Evolutionary conservation across 2,329 filamentous ascomycete genomes (phyloP).

Genomic region (Colletotrichum sp.): DNA sequence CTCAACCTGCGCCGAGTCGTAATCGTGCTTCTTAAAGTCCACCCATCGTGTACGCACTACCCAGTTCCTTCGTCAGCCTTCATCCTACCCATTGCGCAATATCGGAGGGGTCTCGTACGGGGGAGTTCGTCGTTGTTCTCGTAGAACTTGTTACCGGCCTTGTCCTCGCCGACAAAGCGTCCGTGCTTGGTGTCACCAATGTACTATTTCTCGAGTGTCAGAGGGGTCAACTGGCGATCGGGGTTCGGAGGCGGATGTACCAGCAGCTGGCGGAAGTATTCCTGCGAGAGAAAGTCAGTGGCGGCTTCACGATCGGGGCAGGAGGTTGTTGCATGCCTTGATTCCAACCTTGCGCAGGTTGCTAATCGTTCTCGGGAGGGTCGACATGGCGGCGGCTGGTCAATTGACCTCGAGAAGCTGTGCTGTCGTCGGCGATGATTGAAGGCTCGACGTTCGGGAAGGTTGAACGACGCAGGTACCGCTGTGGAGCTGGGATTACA

Average conservation of each 20-base stretch:
- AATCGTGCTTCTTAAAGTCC: slow-evolving; percentile 90
- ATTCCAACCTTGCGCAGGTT: slow-evolving; percentile 88
- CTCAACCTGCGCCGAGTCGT: slow-evolving; percentile 84
- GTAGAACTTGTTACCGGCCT: slow-evolving; percentile 96
- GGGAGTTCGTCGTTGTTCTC: slow-evolving; percentile 96
- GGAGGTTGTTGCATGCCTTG: slow-evolving; percentile 65
- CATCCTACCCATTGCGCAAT: slow-evolving; percentile 14
- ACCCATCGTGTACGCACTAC: slow-evolving; percentile 95
- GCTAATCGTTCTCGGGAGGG: slow-evolving; percentile 81
- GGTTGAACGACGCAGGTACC: slow-evolving; percentile 12
- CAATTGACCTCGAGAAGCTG: slow-evolving; percentile 33
- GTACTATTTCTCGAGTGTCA: slow-evolving; percentile 45
- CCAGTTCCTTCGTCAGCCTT: background rate
- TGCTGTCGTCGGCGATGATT: slow-evolving; percentile 6
- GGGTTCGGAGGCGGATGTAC: slow-evolving; percentile 60
- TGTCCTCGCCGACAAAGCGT: slow-evolving; percentile 81
- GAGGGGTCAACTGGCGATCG: slow-evolving; percentile 22
- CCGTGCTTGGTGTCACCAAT: slow-evolving; percentile 94
- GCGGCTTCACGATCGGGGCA: background rate
- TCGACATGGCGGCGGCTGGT: slow-evolving; percentile 76
- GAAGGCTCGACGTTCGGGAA: slow-evolving; percentile 18
- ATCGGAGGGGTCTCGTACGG: slow-evolving; percentile 57
- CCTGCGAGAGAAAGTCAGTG: slow-evolving; percentile 54
- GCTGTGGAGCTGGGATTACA: slow-evolving; percentile 10
- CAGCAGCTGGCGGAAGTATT: slow-evolving; percentile 91